Percentiles rank a stretch among this genome's conserved stretches.
These are phyloP conservation scores for Colletotrichum godetiae DNA, from an alignment of 2,329 filamentous ascomycete species.

Conservation along the genomic window DNA sequence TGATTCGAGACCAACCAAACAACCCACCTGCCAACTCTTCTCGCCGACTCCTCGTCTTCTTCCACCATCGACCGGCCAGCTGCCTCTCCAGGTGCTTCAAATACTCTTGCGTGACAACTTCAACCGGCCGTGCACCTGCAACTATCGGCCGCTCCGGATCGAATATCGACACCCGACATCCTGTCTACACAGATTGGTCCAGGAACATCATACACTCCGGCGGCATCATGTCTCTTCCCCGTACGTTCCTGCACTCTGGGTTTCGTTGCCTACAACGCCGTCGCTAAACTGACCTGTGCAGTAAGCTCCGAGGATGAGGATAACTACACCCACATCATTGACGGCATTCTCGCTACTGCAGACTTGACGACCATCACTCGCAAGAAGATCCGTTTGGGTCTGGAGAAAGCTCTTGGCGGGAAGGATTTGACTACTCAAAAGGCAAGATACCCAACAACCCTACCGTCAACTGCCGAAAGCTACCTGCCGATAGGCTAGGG, in stretches of 20 bases:
- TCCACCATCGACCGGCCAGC: background rate
- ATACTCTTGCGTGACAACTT: background rate
- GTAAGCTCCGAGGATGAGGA: slow-evolving; percentile 62
- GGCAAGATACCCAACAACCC: slow-evolving; percentile 47
- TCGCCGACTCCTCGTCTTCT: slow-evolving; percentile 9
- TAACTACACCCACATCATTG: slow-evolving; percentile 69
- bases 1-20: slow-evolving; percentile 21
- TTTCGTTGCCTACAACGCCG: background rate
- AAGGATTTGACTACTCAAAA: slow-evolving; percentile 71
- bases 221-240: slow-evolving; percentile 33
- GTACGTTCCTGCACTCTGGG: slow-evolving; percentile 1
- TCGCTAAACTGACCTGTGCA: slow-evolving; percentile 40
- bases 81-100: background rate
- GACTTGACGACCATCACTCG: slow-evolving; percentile 73
- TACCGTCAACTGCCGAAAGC: background rate
- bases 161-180: background rate
- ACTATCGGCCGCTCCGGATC: background rate
- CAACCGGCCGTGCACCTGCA: background rate
- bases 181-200: background rate
- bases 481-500: background rate
- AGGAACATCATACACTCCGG: slow-evolving; percentile 1
- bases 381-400: slow-evolving; percentile 69
- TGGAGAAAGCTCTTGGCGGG: slow-evolving; percentile 65
- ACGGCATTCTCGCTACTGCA: slow-evolving; percentile 66
- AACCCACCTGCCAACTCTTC: background rate